phyloP scores from a whole-genome alignment of 441 rosid species.

The Populus hybrid region DNA sequence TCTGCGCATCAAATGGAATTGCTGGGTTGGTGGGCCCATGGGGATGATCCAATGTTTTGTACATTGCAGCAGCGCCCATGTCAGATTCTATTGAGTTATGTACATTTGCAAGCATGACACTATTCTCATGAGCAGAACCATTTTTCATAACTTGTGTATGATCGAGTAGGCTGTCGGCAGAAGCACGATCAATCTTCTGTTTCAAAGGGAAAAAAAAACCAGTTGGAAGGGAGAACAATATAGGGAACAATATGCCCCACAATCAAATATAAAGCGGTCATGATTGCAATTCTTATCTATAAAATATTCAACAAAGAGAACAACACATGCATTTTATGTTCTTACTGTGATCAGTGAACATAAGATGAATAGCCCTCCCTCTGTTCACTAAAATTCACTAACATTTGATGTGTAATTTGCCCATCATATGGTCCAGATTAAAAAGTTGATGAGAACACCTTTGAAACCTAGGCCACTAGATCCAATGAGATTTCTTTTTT shows the following conservation, averaged over 20 bases:
- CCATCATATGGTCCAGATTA: background rate
- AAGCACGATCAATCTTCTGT: slow-evolving; percentile 47
- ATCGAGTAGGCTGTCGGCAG: slow-evolving; percentile 41
- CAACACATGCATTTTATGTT: background rate
- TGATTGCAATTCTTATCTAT: background rate
- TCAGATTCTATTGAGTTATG: slow-evolving; percentile 42
- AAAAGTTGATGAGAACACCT: background rate
- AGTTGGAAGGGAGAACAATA: slow-evolving; percentile 10
- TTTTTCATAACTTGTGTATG: slow-evolving; percentile 46
- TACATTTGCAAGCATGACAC: slow-evolving; percentile 35
- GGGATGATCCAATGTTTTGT: slow-evolving; percentile 32
- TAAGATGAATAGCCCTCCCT: background rate
- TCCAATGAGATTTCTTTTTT: background rate
- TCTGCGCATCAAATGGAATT: slow-evolving; percentile 31
- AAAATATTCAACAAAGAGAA: slow-evolving; percentile 1
- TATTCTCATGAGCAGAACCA: slow-evolving; percentile 43
- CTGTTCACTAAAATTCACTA: background rate
- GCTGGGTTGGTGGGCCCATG: slow-evolving; percentile 27
- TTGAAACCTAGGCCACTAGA: background rate
- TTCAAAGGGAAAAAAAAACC: slow-evolving; percentile 18
- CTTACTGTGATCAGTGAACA: background rate
- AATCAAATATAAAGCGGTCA: background rate
- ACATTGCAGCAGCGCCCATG: slow-evolving; percentile 34
- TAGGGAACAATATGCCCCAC: background rate
- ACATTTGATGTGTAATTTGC: background rate